Evolutionary conservation across 306 rosid species (phyloP), one percentile per base, ranked within the genome.

Genomic region (Betula pendula): DNA sequence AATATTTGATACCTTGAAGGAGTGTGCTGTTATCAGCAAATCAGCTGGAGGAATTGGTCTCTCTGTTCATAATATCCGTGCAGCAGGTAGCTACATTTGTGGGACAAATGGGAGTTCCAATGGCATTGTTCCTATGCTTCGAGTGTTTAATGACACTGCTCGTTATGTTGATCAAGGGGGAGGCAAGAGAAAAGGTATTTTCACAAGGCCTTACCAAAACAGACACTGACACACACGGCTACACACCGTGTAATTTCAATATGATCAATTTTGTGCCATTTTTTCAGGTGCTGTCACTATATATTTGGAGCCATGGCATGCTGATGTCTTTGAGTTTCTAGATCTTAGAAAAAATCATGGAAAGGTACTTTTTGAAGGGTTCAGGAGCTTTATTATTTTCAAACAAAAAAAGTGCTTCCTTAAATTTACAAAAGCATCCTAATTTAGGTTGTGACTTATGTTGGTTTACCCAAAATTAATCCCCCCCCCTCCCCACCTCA

Each of bases 81-180:
- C 96, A 27, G 84, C 89, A 5, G 96, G 98, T 10, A 94, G 98
- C 68, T 92, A 94, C 60, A 94, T 94, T 79, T 85, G 97, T n/a
- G 97, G 98, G 56, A 94, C 98, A 51, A 92, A 94, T 92, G 98
- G 97, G 69, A 76, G 93, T 22, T 94, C 97, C 42, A 92, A 92
- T 88, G 98, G 97, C 31, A 86, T 92, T 73, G 83, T 92, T 79
- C 96, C 96, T 16, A 92, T 95, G 98, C 60, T 95, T 49, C 80
- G 90, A 35, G 96, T 92, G 81, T 95, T 92, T 72, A 95, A 92
- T 82, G 96, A 95, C 49, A 92, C 98, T 75, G 97, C 98, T 19
- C 95, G 97, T 14, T 90, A 92, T 85, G 98, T 92, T 84, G 98
- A 95, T 84, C 98, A 95, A 77, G 97, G 98, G 27, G 98, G 98